phyloP scores from a whole-genome alignment of 805 yeast genomes.

The Deakozyma indianensis region DNA sequence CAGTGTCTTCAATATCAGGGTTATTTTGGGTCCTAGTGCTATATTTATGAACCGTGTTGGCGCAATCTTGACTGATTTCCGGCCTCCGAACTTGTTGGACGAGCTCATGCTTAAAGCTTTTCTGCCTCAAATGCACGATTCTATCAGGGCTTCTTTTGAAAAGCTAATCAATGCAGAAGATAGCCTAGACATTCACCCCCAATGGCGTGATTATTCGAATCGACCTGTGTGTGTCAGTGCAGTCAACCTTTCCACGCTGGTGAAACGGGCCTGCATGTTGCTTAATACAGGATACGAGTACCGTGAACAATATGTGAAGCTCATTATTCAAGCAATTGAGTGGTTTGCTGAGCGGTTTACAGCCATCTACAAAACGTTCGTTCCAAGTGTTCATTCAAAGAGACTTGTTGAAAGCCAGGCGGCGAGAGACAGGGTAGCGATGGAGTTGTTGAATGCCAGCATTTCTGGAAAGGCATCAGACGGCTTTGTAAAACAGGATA shows the following conservation, averaged over 20 bases:
- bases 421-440: background rate
- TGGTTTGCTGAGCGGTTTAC: conserved; percentile 10
- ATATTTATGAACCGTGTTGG: conserved; percentile 50
- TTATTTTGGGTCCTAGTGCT: conserved; percentile 59
- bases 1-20: conserved; percentile 65
- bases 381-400: conserved; percentile 7
- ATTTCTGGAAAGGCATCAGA: background rate
- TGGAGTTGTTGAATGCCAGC: background rate
- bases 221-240: conserved; percentile 27
- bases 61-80: conserved; percentile 21
- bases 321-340: conserved; percentile 17
- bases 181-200: conserved; percentile 22
- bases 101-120: conserved; percentile 52
- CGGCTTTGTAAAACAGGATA: background rate
- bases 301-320: conserved; percentile 37
- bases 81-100: conserved; percentile 35
- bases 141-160: conserved; percentile 38
- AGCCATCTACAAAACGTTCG: conserved; percentile 5
- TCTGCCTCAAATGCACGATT: conserved; percentile 46
- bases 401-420: background rate
- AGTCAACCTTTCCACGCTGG: conserved; percentile 31
- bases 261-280: conserved; percentile 33
- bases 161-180: conserved; percentile 28
- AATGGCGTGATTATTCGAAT: conserved; percentile 17
- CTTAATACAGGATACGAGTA: conserved; percentile 48